Evolutionary conservation across 2,329 filamentous ascomycete genomes (phyloP), one percentile per base, ranked within the genome.

Genomic region (Coniochaeta sp.): DNA sequence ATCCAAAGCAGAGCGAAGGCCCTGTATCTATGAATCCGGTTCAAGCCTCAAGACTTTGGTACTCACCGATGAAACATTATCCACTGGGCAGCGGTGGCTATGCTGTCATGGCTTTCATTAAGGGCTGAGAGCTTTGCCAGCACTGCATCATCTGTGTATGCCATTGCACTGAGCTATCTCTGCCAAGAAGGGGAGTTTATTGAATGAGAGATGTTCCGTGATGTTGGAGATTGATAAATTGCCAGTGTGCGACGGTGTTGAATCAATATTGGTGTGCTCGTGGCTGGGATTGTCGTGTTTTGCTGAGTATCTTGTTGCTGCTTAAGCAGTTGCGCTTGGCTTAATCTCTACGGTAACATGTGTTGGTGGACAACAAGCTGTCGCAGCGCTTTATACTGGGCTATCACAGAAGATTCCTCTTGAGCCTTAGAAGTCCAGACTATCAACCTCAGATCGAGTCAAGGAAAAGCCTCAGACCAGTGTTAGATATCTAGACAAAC

Each of bases 81-180:
- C 96, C 96, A 99, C 86, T 98, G 93, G 61, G 95, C 92, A 64
- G 96, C 93, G 38, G 91, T 93, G 63, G 96, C 85, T 70, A 99
- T 98, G 76, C 92, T 96, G 73, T 99, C 95, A 73, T 99, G 93
- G 12, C 92, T 96, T 77, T 99, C 96, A 75, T 96, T 97, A 64
- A 99, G 84, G 47, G 92, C 91, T 34, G 93, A 96, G 59, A 99
- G 88, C 79, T 97, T 97, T 59, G 93, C 91, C 73, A 93, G 86
- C 60, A 99, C 92, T 55, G 92, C 90, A 78, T 99, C 95, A 76
- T 98, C 93, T 66, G 89, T 95, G 77, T 96, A 98, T 54, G 95
- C 88, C 93, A 99, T 97, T 62, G 62, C 74, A 67, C 50, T n/a
- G 17, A 24, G 4, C 47, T 28, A 52, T 19, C 47, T 52, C 47